These are phyloP conservation scores for Rhodotorula glutinis DNA, from an alignment of 1,284 basidiomycete genomes.

Conservation along the genomic window DNA sequence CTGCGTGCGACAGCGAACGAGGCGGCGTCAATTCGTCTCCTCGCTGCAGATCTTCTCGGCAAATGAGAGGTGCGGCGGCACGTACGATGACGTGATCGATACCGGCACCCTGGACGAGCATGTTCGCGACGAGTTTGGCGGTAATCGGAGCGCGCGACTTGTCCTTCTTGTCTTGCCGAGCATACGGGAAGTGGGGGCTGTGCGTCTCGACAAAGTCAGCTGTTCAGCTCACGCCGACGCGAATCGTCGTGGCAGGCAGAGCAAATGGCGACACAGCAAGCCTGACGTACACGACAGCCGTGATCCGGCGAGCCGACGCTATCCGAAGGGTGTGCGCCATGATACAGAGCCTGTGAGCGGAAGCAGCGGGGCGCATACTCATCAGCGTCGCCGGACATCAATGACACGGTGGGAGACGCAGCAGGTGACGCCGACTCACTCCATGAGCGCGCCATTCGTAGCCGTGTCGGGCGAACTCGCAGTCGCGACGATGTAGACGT, in stretches of 20 bases:
- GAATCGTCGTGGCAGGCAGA: not conserved
- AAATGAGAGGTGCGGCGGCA: slow-evolving; percentile 30
- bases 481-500: slow-evolving; percentile 95
- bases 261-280: not conserved
- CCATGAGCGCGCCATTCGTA: slow-evolving; percentile 45
- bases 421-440: slow-evolving; percentile 42
- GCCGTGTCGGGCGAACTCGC: slow-evolving; percentile 40
- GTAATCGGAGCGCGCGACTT: slow-evolving; percentile 98
- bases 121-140: slow-evolving; percentile 97
- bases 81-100: slow-evolving; percentile 98
- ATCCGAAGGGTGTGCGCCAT: slow-evolving; percentile 98
- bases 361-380: too few relatives aligned
- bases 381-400: too few relatives aligned
- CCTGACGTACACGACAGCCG: slow-evolving; percentile 63
- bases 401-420: slow-evolving; percentile 47
- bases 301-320: slow-evolving; percentile 84
- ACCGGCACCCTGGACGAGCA: slow-evolving; percentile 87
- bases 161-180: slow-evolving; percentile 99
- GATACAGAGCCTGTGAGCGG: slow-evolving; percentile 89
- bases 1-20: slow-evolving; percentile 52
- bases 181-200: slow-evolving; percentile 89
- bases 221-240: not conserved
- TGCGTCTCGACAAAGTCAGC: not conserved
- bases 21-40: too few relatives aligned
- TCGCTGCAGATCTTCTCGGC: too few relatives aligned